Base-by-base conservation (phyloP, 2,329 filamentous ascomycete genomes). In the Oidium heveae region DNA sequence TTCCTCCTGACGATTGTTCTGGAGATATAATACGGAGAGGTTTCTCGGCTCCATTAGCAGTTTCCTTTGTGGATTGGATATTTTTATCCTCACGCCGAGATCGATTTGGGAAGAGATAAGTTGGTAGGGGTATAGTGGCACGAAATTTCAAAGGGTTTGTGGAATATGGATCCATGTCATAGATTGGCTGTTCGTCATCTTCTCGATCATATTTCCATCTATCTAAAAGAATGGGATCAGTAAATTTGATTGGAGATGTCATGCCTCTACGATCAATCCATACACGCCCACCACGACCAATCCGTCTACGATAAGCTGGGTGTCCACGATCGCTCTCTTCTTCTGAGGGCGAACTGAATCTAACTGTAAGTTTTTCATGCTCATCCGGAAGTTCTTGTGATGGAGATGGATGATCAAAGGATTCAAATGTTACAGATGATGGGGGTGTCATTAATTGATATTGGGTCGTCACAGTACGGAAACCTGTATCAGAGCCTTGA, bases 141-240 rank as follows among this genome's bases (percentile, higher is more conserved):
- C 78, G 70, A 60, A 79, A 82, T 61, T 73, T 76, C 61, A 82
- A 67, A 82, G n/a, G n/a, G n/a, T n/a, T n/a, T n/a, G n/a, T n/a
- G n/a, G n/a, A n/a, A n/a, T n/a, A n/a, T n/a, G n/a, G 84, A 64
- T 94, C 86, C 56, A 88, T 74, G 55, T 81, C 75, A 70, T 87
- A 87, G 57, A 80, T 72, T 24, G 81, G 74, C 55, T 80, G 77
- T 56, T 87, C 84, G 54, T 88, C 86, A 57, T 87, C 85, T 61
- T 94, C 85, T 28, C 82, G 80, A 63, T 93, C 86, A 68, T 86
- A 94, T 68, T 87, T 93, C 76, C 84, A 94, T 57, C 80, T 76
- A 64, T 89, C 84, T 55, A 73, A 68, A 52, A 72, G 65, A 24
- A 67, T 66, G 47, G 66, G 62, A 41, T 74, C 68, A 66, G 67